These are phyloP conservation scores for Paraglomus occultum DNA, from an alignment of 192 early-diverging fungal species.

Conservation along the genomic window DNA sequence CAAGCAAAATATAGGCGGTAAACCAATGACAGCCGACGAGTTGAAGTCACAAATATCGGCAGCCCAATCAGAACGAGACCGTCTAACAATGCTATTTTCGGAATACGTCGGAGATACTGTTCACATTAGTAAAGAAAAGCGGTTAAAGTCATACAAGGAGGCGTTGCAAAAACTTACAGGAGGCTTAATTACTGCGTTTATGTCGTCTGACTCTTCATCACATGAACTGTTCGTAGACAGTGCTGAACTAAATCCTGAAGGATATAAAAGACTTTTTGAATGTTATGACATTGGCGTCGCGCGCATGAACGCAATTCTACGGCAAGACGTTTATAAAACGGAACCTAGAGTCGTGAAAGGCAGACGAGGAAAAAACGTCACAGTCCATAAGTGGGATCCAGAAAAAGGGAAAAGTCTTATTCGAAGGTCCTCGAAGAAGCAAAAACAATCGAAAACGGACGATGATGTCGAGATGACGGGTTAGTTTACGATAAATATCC, in stretches of 20 bases:
- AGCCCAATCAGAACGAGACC: too few relatives aligned
- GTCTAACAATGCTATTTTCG: too few relatives aligned
- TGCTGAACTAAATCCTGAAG: background rate
- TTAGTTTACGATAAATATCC: too few relatives aligned
- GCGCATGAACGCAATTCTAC: conserved; percentile 1
- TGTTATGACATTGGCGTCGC: conserved; percentile 6
- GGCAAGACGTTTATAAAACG: conserved; percentile 4
- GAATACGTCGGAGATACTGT: too few relatives aligned
- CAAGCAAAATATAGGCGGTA: background rate
- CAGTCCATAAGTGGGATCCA: background rate
- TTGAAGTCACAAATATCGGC: too few relatives aligned
- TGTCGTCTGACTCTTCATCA: background rate
- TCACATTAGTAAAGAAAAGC: too few relatives aligned
- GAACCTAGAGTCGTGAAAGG: background rate
- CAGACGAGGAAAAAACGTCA: background rate
- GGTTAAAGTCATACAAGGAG: too few relatives aligned
- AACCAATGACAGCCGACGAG: too few relatives aligned
- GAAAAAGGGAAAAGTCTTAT: too few relatives aligned
- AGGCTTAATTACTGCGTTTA: background rate
- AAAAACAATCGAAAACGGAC: too few relatives aligned
- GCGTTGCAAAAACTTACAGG: background rate
- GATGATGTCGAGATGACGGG: too few relatives aligned
- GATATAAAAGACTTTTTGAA: conserved; percentile 8
- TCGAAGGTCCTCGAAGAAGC: too few relatives aligned
- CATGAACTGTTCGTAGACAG: conserved; percentile 3